Conservation (phyloP, 805 yeast genomes). For the Starmerella khaoyaiensis region DNA sequence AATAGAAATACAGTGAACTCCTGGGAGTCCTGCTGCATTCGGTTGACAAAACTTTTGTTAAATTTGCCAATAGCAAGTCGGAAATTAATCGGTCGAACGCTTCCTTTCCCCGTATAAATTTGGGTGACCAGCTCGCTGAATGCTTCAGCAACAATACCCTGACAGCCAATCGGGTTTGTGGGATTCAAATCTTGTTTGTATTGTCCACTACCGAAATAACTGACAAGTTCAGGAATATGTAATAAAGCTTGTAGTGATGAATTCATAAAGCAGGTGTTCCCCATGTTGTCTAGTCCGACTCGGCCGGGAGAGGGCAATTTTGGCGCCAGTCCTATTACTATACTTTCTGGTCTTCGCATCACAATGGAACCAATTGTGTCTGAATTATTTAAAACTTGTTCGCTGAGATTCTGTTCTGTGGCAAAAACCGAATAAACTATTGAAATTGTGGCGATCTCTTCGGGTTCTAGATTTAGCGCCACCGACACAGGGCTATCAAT, state of each 20-base stretch:
- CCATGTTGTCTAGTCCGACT: constrained; percentile 74
- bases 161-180: constrained; percentile 72
- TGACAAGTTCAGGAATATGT: constrained; percentile 71
- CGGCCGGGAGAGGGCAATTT: constrained; percentile 52
- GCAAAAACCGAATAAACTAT: no score
- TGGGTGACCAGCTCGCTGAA: constrained; percentile 58
- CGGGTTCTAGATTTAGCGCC: neutral
- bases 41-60: constrained; percentile 66
- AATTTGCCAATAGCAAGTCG: constrained; percentile 65
- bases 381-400: no score
- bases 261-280: constrained; percentile 94
- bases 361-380: no score
- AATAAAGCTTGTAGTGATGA: constrained; percentile 65
- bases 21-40: constrained; percentile 85
- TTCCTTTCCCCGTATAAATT: constrained; percentile 37
- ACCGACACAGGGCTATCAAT: constrained; percentile 1
- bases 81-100: constrained; percentile 57
- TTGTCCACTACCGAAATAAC: constrained; percentile 50
- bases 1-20: constrained; percentile 78
- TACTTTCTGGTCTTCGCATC: no score
- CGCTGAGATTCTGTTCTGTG: no score
- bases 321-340: no score
- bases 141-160: constrained; percentile 65
- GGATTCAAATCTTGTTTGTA: constrained; percentile 55
- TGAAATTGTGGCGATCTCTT: no score